These are phyloP conservation scores for Cytospora paraplurivora DNA, from an alignment of 2,329 filamentous ascomycete species.

Conservation along the genomic window DNA sequence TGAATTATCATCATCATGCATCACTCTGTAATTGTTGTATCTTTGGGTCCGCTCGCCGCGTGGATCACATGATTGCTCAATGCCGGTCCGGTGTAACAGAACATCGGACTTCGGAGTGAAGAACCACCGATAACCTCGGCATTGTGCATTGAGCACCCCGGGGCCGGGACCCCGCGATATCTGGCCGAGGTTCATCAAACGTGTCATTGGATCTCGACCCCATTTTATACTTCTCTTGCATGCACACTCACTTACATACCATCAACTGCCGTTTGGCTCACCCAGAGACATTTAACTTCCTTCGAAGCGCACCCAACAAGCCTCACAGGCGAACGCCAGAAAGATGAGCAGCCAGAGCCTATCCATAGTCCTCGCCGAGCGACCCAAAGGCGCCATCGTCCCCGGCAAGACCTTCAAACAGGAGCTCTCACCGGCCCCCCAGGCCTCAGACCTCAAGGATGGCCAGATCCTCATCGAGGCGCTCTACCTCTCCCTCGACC, in stretches of 20 bases:
- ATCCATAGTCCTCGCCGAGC: constrained; percentile 59
- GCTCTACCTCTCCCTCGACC: constrained; percentile 62
- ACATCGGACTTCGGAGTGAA: background rate
- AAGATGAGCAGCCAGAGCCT: constrained; percentile 24
- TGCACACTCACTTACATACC: background rate
- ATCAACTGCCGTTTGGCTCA: background rate
- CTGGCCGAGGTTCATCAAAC: background rate
- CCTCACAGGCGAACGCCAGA: background rate
- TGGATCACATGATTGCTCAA: background rate
- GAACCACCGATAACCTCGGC: background rate
- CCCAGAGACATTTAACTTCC: background rate
- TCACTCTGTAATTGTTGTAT: too few species aligned
- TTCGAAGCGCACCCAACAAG: background rate
- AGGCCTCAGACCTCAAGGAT: constrained; percentile 47
- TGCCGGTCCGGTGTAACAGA: background rate
- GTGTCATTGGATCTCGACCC: background rate
- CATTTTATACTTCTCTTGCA: background rate
- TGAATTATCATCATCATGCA: too few species aligned
- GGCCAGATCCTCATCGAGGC: constrained; percentile 54
- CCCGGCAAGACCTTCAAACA: constrained; percentile 66
- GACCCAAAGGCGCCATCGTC: constrained; percentile 62
- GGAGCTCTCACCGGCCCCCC: constrained; percentile 53
- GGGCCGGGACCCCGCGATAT: background rate
- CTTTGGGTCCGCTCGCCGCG: background rate
- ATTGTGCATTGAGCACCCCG: background rate